Conservation (phyloP, 192 early-diverging fungal species). For the Coemansia sp. region DNA sequence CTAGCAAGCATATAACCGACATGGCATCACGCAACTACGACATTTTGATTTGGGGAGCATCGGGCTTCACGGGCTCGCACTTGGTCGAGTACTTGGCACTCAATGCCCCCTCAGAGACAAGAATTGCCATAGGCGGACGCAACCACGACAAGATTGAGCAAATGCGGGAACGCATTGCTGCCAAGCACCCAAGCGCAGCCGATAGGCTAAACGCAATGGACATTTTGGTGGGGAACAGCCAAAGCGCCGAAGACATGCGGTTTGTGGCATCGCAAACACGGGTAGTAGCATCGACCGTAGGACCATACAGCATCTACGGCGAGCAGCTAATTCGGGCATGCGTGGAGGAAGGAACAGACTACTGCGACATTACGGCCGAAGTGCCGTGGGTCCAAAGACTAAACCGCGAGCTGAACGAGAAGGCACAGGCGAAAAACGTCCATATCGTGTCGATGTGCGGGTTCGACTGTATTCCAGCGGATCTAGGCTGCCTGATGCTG, state of each 20-base stretch:
- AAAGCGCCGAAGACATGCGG: constrained; percentile 59
- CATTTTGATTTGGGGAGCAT: constrained; percentile 70
- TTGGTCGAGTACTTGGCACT: constrained; percentile 65
- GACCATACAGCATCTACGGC: constrained; percentile 75
- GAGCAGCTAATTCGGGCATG: constrained; percentile 56
- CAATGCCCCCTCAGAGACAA: constrained; percentile 52
- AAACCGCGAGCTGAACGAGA: constrained; percentile 63
- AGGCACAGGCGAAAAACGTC: constrained; percentile 62
- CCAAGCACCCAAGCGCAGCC: constrained; percentile 38
- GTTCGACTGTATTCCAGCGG: constrained; percentile 90
- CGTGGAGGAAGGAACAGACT: constrained; percentile 63
- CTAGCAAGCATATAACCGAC: neutral
- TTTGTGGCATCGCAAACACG: constrained; percentile 59
- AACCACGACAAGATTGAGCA: constrained; percentile 63
- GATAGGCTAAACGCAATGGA: constrained; percentile 39
- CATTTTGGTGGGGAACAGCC: constrained; percentile 69
- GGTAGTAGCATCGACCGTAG: constrained; percentile 81
- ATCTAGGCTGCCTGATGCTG: constrained; percentile 77
- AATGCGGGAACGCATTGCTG: constrained; percentile 54
- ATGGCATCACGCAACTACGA: constrained; percentile 58
- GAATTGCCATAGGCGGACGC: constrained; percentile 81
- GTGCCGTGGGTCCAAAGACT: constrained; percentile 62
- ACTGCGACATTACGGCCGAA: constrained; percentile 91
- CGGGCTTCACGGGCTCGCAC: constrained; percentile 77
- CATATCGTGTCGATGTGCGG: constrained; percentile 82